Base-by-base conservation (phyloP, 192 early-diverging fungal species). In the Podochytrium sp. region DNA sequence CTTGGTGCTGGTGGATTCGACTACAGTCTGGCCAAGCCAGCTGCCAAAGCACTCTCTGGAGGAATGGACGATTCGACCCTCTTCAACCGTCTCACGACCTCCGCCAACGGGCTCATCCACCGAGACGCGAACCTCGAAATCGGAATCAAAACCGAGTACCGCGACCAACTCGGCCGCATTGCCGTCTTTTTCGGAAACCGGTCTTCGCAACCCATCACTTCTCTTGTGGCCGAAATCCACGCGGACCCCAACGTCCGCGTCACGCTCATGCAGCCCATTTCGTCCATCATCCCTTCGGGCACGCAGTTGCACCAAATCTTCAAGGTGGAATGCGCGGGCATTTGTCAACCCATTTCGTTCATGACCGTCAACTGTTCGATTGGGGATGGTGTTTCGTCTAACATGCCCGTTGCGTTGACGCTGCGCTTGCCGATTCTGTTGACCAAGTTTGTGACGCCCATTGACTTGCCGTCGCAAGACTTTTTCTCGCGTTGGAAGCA, bases 401-500 rank as follows among this genome's bases (percentile, higher is more conserved):
- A n/a, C 30, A 20, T 70, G 12, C 67, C 73, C 12, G 71, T 76
- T 23, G 4, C 47, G 0, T 71, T 93, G 12, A 86, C 89, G 64
- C 79, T 98, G 34, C 86, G 87, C 39, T 65, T 98, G 42, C 98
- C 98, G 0, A 83, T 98, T 10, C 82, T 87, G 5, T 70, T 94
- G 29, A 84, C 90, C 20, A 96, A 98, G 65, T 99, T 99, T 71
- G 86, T 95, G 71, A 91, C 94, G 32, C 91, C 92, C 1, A 92
- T 95, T 14, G 79, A 83, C 41, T 87, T 99, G 53, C 72, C 89
- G 29, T 86, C 91, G 4, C 35, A 73, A 6, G 93, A 94, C 71
- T 99, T 96, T 76, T 95, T 99, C 72, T 77, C 82, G 12, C 85
- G 97, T 23, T 99, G 98, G 98, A 91, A 91, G 77, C 97, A 98